These are phyloP conservation scores for Leccinum sublutescens DNA, from an alignment of 768 basidiomycete genomes.

Conservation along the genomic window DNA sequence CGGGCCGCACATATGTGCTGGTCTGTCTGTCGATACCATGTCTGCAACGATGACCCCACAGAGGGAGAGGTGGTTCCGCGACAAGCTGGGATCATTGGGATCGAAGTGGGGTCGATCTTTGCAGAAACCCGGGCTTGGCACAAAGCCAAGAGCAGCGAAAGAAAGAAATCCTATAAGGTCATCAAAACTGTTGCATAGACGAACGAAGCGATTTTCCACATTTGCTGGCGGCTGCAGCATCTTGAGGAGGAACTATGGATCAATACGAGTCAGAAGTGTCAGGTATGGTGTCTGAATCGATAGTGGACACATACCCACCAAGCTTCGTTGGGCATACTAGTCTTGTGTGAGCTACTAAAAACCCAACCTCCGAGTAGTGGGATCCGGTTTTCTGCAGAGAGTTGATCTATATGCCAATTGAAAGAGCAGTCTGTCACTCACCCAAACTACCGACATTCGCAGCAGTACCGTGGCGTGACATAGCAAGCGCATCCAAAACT, in stretches of 20 bases:
- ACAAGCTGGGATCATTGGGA: neutral
- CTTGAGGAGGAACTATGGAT: constrained; percentile 7
- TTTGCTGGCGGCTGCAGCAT: constrained; percentile 13
- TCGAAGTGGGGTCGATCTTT: neutral
- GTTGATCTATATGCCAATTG: neutral
- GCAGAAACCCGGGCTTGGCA: constrained; percentile 23
- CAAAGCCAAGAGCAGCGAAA: constrained; percentile 18
- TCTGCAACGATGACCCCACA: constrained; percentile 22
- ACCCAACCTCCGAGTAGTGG: constrained; percentile 34
- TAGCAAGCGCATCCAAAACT: constrained; percentile 23
- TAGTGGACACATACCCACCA: constrained; percentile 30
- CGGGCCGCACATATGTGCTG: neutral
- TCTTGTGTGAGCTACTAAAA: constrained; percentile 23
- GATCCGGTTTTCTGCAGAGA: constrained; percentile 15
- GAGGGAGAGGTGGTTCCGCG: constrained; percentile 22
- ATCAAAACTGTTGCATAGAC: constrained; percentile 31
- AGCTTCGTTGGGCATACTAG: constrained; percentile 27
- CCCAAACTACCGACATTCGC: constrained; percentile 11
- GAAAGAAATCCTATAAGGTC: constrained; percentile 33
- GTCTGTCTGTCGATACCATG: constrained; percentile 9
- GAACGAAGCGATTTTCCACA: constrained; percentile 31
- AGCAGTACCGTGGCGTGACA: constrained; percentile 7
- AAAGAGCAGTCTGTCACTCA: neutral
- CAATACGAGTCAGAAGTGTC: neutral
- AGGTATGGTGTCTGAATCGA: neutral